A percentile compares a stretch with the other conserved stretches of the same genome.
Conservation (phyloP, 2,329 filamentous ascomycete species). For the Emergomyces pasteurianus region DNA sequence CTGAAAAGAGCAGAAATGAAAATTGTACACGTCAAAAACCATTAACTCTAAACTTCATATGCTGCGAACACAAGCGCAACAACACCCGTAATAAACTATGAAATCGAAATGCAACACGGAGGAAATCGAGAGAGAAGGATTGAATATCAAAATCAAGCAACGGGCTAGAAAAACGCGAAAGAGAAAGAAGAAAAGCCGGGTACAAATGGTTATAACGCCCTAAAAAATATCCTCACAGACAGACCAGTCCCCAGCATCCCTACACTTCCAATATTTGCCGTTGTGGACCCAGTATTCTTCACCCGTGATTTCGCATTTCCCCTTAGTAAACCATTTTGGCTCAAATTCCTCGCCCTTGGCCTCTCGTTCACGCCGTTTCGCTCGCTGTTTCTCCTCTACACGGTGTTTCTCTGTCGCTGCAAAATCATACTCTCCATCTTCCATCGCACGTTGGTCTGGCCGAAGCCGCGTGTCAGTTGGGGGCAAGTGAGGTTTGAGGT, state of each 20-base stretch:
- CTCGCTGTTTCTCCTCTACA: conserved; percentile 82
- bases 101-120: not conserved
- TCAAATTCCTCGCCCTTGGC: conserved; percentile 65
- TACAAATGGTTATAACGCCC: not conserved
- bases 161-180: not conserved
- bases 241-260: conserved; percentile 53
- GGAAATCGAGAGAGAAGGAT: not conserved
- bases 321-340: conserved; percentile 75
- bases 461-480: conserved; percentile 89
- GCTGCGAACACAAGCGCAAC: not conserved
- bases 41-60: not conserved
- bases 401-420: conserved; percentile 90
- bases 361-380: conserved; percentile 61
- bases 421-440: conserved; percentile 92
- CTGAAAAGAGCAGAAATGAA: not conserved
- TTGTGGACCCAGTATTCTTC: conserved; percentile 86
- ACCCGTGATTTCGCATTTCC: conserved; percentile 63
- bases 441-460: conserved; percentile 95
- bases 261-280: conserved; percentile 72
- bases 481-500: conserved; percentile 62
- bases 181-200: not conserved
- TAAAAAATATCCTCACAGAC: conserved; percentile 65
- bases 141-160: not conserved
- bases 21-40: not conserved
- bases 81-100: not conserved